phyloP scores from a whole-genome alignment of 352 stramenopile genomes.

The Globisporangium camurandrum region DNA sequence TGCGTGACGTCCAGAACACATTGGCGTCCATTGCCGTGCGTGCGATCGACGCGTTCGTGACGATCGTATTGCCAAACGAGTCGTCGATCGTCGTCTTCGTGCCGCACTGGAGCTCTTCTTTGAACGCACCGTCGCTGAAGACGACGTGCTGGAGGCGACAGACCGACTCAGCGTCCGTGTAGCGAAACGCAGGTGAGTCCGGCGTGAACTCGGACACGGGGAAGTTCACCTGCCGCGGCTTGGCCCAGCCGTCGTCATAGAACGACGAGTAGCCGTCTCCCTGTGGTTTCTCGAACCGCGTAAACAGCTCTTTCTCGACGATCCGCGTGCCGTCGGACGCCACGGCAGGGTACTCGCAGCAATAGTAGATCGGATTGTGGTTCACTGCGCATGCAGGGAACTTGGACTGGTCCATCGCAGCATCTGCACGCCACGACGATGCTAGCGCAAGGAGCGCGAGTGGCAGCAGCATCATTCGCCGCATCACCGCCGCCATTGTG shows the following conservation, averaged over 20 bases:
- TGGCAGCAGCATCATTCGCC: background rate
- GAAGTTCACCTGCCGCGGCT: constrained; percentile 22
- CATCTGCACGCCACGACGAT: background rate
- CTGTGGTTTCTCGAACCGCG: constrained; percentile 15
- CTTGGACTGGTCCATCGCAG: constrained; percentile 9
- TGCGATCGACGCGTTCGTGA: constrained; percentile 7
- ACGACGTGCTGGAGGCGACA: constrained; percentile 11
- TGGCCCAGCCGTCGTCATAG: constrained; percentile 15
- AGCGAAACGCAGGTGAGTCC: constrained; percentile 8
- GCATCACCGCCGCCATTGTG: background rate
- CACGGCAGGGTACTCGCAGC: constrained; percentile 17
- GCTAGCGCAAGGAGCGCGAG: background rate
- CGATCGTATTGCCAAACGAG: constrained; percentile 3
- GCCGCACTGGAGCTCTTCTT: constrained; percentile 12
- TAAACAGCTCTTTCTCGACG: constrained; percentile 20
- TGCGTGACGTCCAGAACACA: constrained; percentile 31
- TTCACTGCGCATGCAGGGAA: constrained; percentile 21
- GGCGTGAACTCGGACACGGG: constrained; percentile 14
- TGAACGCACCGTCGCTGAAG: constrained; percentile 1
- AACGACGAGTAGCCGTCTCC: constrained; percentile 11
- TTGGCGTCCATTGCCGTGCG: constrained; percentile 9
- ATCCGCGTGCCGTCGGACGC: background rate
- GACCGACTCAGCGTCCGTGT: constrained; percentile 7
- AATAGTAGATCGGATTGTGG: constrained; percentile 20
- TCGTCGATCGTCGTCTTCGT: constrained; percentile 5